Evolutionary conservation across 768 basidiomycete species (phyloP).

Genomic region (Mrakia blollopis): DNA sequence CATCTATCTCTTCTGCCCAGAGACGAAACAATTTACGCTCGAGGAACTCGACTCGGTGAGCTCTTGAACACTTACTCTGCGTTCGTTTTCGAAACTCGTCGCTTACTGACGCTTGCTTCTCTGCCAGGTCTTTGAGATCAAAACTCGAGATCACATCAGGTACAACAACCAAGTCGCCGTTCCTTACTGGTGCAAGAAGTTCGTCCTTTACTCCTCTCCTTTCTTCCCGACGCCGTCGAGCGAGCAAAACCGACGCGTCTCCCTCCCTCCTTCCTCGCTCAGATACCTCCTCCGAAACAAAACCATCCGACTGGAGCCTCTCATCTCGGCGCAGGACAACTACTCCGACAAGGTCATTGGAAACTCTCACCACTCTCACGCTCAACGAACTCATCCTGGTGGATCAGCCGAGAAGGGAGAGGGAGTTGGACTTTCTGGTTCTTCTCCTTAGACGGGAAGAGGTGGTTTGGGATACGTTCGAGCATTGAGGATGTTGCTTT

Average conservation of each 20-base stretch:
- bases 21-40: slow-evolving; percentile 40
- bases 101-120: too few species aligned
- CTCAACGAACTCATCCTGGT: not conserved
- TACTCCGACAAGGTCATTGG: not conserved
- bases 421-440: not conserved
- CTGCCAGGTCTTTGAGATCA: slow-evolving; percentile 39
- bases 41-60: slow-evolving; percentile 41
- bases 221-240: not conserved
- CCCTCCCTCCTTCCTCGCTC: not conserved
- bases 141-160: slow-evolving; percentile 35
- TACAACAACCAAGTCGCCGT: slow-evolving; percentile 35
- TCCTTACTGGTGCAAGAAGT: slow-evolving; percentile 33
- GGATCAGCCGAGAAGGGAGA: slow-evolving; percentile 4
- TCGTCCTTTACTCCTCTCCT: not conserved
- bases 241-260: not conserved
- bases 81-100: not conserved
- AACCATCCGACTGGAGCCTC: not conserved
- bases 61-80: not conserved
- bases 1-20: slow-evolving; percentile 35
- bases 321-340: slow-evolving; percentile 12
- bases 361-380: not conserved
- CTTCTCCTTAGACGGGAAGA: not conserved
- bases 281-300: slow-evolving; percentile 17
- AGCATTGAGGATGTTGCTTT: not conserved
- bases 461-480: not conserved